Conservation (phyloP, 306 rosid species). For the Fragaria iinumae region DNA sequence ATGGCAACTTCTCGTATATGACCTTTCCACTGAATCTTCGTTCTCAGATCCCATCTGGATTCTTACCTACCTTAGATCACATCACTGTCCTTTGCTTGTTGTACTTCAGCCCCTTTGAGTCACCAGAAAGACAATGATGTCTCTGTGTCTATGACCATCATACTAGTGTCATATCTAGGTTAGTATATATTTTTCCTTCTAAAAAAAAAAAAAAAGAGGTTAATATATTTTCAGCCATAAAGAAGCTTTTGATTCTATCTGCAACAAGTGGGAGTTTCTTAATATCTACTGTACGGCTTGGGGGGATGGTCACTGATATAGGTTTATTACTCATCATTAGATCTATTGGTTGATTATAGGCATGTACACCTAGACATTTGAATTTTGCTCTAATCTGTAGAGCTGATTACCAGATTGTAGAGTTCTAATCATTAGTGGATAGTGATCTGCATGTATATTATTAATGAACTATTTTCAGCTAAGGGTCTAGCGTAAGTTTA, state of each 20-base stretch:
- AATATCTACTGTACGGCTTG: background rate
- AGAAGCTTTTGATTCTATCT: background rate
- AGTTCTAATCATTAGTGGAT: background rate
- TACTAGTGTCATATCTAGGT: too few species aligned
- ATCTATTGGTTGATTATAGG: background rate
- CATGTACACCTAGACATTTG: background rate
- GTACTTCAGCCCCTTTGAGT: background rate
- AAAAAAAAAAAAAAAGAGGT: background rate
- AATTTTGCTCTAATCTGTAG: background rate
- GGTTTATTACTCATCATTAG: background rate
- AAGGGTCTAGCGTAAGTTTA: background rate
- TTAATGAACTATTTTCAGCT: background rate
- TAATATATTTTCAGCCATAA: background rate
- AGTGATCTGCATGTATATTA: background rate
- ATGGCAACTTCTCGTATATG: background rate
- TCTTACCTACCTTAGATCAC: background rate
- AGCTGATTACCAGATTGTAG: background rate
- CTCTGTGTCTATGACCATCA: background rate
- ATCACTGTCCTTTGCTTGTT: background rate
- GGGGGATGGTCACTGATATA: background rate
- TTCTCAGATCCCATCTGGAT: background rate
- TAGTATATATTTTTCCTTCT: too few species aligned
- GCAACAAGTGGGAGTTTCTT: background rate
- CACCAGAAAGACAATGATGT: too few species aligned
- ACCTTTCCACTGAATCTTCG: background rate